Evolutionary conservation across 306 rosid species (phyloP), one percentile per base, ranked within the genome.

Genomic region (Abrus pulchellus): DNA sequence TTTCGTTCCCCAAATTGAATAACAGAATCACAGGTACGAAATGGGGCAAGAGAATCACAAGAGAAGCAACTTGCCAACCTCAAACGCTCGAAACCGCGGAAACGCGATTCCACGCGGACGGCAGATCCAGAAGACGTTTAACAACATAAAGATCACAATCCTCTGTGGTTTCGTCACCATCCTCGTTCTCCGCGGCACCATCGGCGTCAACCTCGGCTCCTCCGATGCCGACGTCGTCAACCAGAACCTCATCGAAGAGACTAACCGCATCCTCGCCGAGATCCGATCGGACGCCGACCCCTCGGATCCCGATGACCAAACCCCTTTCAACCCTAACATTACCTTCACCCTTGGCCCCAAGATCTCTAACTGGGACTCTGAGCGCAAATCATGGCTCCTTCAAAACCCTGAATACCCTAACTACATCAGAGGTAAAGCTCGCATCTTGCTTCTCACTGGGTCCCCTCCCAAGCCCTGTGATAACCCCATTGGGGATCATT

Each of bases 381-480:
- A 91, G 50, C 85, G 99, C 4, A 71, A 77, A 43, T 52, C 14
- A 0, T 95, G 99, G 99, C 91, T 93, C 20, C 48, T 63, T 9
- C 85, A 89, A 48, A 90, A 91, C 72, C 97, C 93, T 0, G 88
- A 89, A 14, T 95, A 89, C 79, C 99, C 98, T 3, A 91, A 72
- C 69, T 73, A 9, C 7, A 29, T 93, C 3, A 87, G 77, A 62
- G 97, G 97, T 82, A 91, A 89, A 89, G 92, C 96, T 72, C 91
- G 99, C 53, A 86, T 93, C 71, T 72, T 93, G 80, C 91, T 95
- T 14, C 92, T 95, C 0, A 91, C 99, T 55, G 99, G 99, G 2
- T 95, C 99, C 1, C 99, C 97, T 0, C 99, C 99, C 0, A 95
- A 93, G 38, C 99, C 99, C 28, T 95, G 99, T 78, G 99, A 95